Evolutionary conservation across 495 filamentous ascomycete species (phyloP).

Genomic region (Physcia stellaris): DNA sequence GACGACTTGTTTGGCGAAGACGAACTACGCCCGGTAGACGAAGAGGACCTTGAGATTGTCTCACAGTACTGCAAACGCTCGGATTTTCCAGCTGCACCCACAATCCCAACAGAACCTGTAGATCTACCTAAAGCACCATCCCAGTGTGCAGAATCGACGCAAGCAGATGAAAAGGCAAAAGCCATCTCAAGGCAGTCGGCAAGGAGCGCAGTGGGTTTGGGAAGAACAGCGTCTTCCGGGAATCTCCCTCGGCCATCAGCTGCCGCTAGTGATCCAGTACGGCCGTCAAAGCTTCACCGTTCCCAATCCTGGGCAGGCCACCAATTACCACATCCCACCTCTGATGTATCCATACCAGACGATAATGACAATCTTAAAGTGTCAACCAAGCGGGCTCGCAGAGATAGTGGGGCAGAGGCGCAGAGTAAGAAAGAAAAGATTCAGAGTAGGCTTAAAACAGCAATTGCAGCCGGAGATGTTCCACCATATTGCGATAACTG

Average conservation of each 20-base stretch:
- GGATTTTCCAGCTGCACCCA: slow-evolving; percentile 1
- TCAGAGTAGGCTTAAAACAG: slow-evolving; percentile 47
- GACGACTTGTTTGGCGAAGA: slow-evolving; percentile 45
- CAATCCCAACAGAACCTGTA: neutral
- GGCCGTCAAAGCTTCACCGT: slow-evolving; percentile 30
- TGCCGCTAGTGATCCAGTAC: slow-evolving; percentile 43
- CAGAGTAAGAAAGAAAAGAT: slow-evolving; percentile 44
- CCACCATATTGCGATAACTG: slow-evolving; percentile 86
- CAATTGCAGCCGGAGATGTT: slow-evolving; percentile 56
- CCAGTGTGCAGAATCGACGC: neutral
- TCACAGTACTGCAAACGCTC: slow-evolving; percentile 14
- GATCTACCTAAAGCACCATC: neutral
- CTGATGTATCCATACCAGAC: slow-evolving; percentile 8
- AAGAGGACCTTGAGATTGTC: slow-evolving; percentile 17
- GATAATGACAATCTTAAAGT: too few species aligned
- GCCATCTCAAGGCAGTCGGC: neutral
- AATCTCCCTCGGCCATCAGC: slow-evolving; percentile 27
- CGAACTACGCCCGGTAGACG: slow-evolving; percentile 20
- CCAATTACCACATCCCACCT: slow-evolving; percentile 11
- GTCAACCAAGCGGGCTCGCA: too few species aligned
- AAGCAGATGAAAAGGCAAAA: slow-evolving; percentile 3
- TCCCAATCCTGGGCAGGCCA: slow-evolving; percentile 34
- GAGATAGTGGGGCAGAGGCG: slow-evolving; percentile 26
- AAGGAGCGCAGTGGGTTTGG: slow-evolving; percentile 4
- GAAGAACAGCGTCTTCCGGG: slow-evolving; percentile 20